Conservation (phyloP, 345 rosid genomes). For the Viola odorata region DNA sequence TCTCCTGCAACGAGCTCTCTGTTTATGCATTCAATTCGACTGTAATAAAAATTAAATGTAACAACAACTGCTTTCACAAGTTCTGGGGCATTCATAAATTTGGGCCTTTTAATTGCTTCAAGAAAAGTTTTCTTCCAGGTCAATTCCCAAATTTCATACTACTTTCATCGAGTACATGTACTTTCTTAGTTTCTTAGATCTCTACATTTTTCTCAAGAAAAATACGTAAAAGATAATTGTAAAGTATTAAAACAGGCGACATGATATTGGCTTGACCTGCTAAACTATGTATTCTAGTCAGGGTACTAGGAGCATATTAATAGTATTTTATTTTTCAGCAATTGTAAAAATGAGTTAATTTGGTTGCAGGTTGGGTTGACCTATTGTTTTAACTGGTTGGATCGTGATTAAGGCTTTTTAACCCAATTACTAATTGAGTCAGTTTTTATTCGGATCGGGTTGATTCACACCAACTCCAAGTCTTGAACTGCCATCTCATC, state of each 20-base stretch:
- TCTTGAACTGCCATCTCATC: no score
- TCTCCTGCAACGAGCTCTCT: conserved; percentile 12
- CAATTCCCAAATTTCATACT: not conserved
- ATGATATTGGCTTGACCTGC: not conserved
- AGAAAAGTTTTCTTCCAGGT: not conserved
- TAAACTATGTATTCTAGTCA: no score
- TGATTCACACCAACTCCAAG: no score
- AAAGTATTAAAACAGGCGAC: not conserved
- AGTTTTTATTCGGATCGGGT: no score
- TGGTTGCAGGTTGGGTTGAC: not conserved
- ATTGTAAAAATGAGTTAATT: not conserved
- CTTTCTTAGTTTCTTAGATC: not conserved
- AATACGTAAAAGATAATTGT: not conserved
- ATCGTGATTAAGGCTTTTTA: no score
- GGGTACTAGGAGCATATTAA: no score
- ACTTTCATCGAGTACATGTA: not conserved
- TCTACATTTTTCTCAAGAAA: not conserved
- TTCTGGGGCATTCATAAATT: not conserved
- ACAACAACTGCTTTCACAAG: not conserved
- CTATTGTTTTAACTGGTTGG: no score
- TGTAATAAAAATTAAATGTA: not conserved
- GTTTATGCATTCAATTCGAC: not conserved
- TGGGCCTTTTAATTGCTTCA: not conserved
- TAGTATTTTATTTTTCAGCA: not conserved
- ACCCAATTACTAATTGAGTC: no score